Evolutionary conservation across 345 rosid species (phyloP).

Genomic region (Dipteronia sinensis): DNA sequence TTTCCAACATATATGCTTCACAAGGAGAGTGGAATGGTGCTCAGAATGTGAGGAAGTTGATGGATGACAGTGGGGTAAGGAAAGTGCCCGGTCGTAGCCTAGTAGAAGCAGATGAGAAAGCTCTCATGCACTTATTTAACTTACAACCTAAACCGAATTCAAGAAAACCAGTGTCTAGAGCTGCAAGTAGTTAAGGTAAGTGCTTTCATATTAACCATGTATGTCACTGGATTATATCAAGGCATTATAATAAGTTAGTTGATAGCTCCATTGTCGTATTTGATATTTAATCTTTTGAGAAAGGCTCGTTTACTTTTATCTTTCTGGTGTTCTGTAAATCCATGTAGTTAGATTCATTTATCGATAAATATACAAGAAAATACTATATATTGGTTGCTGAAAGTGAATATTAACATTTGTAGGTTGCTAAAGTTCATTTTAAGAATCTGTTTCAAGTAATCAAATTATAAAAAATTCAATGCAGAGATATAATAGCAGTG

Average conservation of each 20-base stretch:
- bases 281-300: neutral
- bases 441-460: neutral
- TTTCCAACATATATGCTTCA: constrained; percentile 69
- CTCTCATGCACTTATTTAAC: constrained; percentile 39
- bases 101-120: constrained; percentile 43
- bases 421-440: neutral
- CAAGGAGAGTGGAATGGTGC: constrained; percentile 62
- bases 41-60: constrained; percentile 61
- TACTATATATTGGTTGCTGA: neutral
- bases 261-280: neutral
- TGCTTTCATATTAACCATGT: neutral
- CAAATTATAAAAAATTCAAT: neutral
- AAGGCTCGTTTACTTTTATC: neutral
- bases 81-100: constrained; percentile 59
- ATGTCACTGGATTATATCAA: neutral
- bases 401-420: neutral
- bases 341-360: neutral
- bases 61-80: constrained; percentile 57
- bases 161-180: constrained; percentile 25
- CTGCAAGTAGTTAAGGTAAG: constrained; percentile 2
- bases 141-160: constrained; percentile 24
- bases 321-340: neutral
- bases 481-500: neutral
- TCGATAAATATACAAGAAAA: neutral
- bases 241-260: constrained; percentile 3